These are phyloP conservation scores for Rosa multiflora DNA, from an alignment of 306 rosid genomes.

Conservation along the genomic window DNA sequence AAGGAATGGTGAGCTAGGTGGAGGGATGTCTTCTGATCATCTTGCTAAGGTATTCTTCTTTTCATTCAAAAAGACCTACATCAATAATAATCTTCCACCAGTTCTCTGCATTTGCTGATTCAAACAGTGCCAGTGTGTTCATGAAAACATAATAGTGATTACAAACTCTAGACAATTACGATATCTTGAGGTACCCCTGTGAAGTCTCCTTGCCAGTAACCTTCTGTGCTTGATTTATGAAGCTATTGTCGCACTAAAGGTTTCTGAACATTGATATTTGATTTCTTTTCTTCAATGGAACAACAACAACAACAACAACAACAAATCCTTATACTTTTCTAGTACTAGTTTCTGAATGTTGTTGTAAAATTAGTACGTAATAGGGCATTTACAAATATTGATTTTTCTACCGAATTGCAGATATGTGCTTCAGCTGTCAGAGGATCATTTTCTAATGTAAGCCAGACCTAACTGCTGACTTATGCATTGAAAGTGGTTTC, in stretches of 20 bases:
- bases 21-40: constrained; percentile 53
- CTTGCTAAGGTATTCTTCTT: constrained; percentile 62
- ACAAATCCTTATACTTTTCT: neutral
- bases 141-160: neutral
- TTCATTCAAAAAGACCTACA: neutral
- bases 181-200: constrained; percentile 8
- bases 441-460: constrained; percentile 92
- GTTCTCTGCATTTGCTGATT: neutral
- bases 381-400: constrained; percentile 18
- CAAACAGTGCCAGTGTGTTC: constrained; percentile 4
- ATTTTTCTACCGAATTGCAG: constrained; percentile 46
- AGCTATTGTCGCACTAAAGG: neutral
- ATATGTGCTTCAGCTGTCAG: constrained; percentile 77
- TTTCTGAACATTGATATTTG: neutral
- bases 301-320: neutral
- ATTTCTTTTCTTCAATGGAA: neutral
- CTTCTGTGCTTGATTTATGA: constrained; percentile 3
- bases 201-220: constrained; percentile 5
- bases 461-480: constrained; percentile 45
- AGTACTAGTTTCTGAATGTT: constrained; percentile 8
- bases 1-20: constrained; percentile 42
- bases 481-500: constrained; percentile 39
- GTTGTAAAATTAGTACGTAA: neutral
- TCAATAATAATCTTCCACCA: neutral
- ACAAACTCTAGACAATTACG: neutral